Base-by-base conservation (phyloP, 2,329 filamentous ascomycete species). In the Leptoxyphium fumago region DNA sequence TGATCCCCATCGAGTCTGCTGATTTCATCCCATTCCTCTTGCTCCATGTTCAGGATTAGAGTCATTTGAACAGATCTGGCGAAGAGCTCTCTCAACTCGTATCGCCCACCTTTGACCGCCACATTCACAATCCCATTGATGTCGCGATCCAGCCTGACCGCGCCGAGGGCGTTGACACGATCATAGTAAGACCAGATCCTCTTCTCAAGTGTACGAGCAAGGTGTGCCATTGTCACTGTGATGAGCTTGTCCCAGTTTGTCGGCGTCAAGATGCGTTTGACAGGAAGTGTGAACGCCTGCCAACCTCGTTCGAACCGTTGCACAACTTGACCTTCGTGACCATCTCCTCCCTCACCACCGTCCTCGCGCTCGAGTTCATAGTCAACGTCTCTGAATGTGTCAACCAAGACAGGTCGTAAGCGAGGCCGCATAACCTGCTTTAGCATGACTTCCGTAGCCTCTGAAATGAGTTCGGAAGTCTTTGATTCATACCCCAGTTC, bases 41-140 rank as follows among this genome's bases (percentile, higher is more conserved):
- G 84, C 60, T 95, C 88, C 86, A 95, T 93, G 53, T 88, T 89
- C 59, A 89, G 79, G 13, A 94, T 77, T 70, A 93, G 77, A 45
- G 83, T 77, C 54, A 94, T 80, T 70, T 95, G 86, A 46, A 74
- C 72, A 46, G 83, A 84, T 55, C 80, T 77, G 26, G 74, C 71
- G 66, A 95, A 94, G 2, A 75, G 64, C 57, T 94, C 87, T 29
- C 85, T 71, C 30, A 91, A 74, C 1, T 75, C 75, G 59, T 94
- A 95, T 55, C 83, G 78, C 3, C 73, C 74, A 2, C 80, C 84
- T 48, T 70, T 73, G 10, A 77, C 75, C 1, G 85, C 78, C 0
- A 74, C 71, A 18, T 73, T 68, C 5, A 93, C 77, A 40, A 95
- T 78, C 2, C 78, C 82, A 0, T 78, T 75, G 46, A 95, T 74